These are phyloP conservation scores for Leccinum variicolor DNA, from an alignment of 768 basidiomycete species.

Conservation along the genomic window DNA sequence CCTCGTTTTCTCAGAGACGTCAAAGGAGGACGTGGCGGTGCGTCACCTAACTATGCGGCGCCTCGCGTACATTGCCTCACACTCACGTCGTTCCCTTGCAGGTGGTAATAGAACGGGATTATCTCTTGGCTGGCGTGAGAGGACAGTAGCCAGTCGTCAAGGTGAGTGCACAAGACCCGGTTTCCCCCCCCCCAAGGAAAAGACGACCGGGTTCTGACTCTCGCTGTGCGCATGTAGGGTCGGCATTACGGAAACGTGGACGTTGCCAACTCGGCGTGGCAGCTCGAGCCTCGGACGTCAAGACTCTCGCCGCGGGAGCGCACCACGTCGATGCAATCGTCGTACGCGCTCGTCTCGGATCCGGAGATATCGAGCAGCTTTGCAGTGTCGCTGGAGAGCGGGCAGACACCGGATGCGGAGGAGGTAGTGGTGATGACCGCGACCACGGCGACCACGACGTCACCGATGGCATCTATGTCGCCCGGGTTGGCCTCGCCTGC, in stretches of 20 bases:
- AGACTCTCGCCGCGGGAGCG: conserved; percentile 58
- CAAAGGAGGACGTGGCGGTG: conserved; percentile 70
- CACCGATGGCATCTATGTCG: conserved; percentile 30
- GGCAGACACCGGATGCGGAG: conserved; percentile 68
- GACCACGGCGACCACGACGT: no score
- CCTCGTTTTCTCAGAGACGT: conserved; percentile 67
- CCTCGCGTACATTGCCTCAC: conserved; percentile 2
- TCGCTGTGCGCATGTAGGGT: conserved; percentile 48
- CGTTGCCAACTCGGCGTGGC: conserved; percentile 67
- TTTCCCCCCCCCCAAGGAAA: background rate
- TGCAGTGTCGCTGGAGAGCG: conserved; percentile 76
- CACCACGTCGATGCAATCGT: conserved; percentile 75
- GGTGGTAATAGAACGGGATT: conserved; percentile 71
- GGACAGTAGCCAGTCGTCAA: conserved; percentile 71
- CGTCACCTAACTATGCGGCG: conserved; percentile 18
- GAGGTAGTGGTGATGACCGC: conserved; percentile 37
- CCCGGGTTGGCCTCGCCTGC: conserved; percentile 62
- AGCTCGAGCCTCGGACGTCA: conserved; percentile 66
- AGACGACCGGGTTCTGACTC: background rate
- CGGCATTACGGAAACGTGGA: conserved; percentile 70
- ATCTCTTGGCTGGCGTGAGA: conserved; percentile 70
- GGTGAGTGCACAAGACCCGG: conserved; percentile 39
- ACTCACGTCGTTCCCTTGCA: conserved; percentile 23
- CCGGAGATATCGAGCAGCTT: conserved; percentile 83
- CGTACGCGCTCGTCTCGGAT: conserved; percentile 81